Evolutionary conservation across 306 rosid genomes (phyloP), one percentile per base, ranked within the genome.

Genomic region (Glycine tomentella): DNA sequence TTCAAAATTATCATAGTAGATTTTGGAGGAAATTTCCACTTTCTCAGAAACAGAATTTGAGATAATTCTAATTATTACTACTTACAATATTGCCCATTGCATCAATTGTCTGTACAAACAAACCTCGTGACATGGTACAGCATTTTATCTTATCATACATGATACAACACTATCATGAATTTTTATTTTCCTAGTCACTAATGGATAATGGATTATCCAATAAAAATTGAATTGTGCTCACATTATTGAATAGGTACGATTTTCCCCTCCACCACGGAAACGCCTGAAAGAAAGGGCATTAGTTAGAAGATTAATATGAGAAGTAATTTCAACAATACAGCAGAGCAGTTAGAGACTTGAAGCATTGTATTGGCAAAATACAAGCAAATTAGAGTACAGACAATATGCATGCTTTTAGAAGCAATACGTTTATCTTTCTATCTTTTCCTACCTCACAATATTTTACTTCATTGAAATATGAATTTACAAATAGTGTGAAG

Each of bases 211-310:
- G 36, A 79, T 58, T 55, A 65, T 77, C 67, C 73, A 49, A 69
- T 10, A 72, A 65, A 55, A 74, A 78, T 48, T 34, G 67, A 68
- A 82, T 80, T 84, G 78, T 86, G 88, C 95, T 93, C 85, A 93
- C 91, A 17, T 91, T 87, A 69, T 80, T 91, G 86, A 91, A 91
- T 64, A 93, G 97, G 84, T 90, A 93, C 6, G 98, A 93, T 81
- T 91, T 93, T 70, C 93, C 98, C 7, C 88, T 84, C 70, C 92
- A 89, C 73, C 93, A 87, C 69, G 83, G 86, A 85, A 93, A 93
- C 45, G 72, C 52, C 98, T 91, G 90, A 79, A 80, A 76, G 20
- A 82, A 82, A 83, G 52, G 56, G 76, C 2, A 25, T 0, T 25
- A 17, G 69, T 72, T 50, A 15, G 48, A 81, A 81, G 55, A 69